Percentiles rank a stretch among this genome's conserved stretches.
phyloP scores from a whole-genome alignment of 2,329 filamentous ascomycete species.

The Fusarium nelsonii region DNA sequence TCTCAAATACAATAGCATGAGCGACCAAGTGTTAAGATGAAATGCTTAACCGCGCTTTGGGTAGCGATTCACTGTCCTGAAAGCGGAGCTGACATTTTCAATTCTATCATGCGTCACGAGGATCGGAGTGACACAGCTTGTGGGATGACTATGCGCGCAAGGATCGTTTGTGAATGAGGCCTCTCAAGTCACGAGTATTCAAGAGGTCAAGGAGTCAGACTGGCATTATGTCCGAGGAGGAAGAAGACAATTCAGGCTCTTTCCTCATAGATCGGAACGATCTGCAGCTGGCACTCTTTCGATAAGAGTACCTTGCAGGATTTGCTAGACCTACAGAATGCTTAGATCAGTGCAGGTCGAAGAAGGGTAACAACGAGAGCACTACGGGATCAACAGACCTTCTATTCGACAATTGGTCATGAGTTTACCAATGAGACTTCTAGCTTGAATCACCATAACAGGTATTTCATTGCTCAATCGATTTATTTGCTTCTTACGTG shows the following conservation, averaged over 20 bases:
- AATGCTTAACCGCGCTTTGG: background rate
- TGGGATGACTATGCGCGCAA: slow-evolving; percentile 10
- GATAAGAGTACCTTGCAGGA: too few species aligned
- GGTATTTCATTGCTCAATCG: too few species aligned
- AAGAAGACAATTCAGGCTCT: too few species aligned
- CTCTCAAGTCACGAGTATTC: background rate
- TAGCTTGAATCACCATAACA: too few species aligned
- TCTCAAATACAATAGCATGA: background rate
- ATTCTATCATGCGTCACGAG: background rate
- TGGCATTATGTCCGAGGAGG: too few species aligned
- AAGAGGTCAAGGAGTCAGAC: background rate
- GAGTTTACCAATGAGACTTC: too few species aligned
- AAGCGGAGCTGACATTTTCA: background rate
- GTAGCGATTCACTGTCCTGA: background rate
- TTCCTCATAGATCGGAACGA: background rate
- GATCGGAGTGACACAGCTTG: slow-evolving; percentile 3
- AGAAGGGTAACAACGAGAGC: background rate
- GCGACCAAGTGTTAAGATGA: slow-evolving; percentile 13
- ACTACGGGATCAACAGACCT: background rate
- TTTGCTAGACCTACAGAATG: background rate
- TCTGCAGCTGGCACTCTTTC: background rate
- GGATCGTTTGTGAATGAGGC: slow-evolving; percentile 10
- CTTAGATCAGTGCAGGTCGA: background rate
- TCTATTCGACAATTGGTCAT: too few species aligned
- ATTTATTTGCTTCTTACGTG: background rate